Conservation (phyloP, 2,329 filamentous ascomycete species). For the Ceratocystis alfenasii region DNA sequence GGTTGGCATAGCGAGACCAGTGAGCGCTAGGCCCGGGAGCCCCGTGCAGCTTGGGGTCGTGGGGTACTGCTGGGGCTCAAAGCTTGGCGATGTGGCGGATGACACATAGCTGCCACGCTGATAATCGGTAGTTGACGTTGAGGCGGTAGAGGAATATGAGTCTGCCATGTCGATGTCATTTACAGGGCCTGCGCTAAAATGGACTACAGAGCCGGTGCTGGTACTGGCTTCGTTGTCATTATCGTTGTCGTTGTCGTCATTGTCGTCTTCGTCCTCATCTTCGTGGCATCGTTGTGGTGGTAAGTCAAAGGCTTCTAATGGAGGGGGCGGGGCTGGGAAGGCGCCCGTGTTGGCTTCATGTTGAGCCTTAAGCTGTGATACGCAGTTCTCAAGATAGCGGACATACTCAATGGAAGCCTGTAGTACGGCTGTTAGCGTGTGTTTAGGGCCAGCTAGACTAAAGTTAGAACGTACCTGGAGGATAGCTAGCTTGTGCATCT, state of each 20-base stretch:
- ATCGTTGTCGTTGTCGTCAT: constrained; percentile 37
- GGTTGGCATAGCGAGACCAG: constrained; percentile 26
- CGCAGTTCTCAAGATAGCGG: constrained; percentile 82
- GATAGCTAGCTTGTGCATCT: constrained; percentile 97
- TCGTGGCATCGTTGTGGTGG: constrained; percentile 4
- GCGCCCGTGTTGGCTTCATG: constrained; percentile 30
- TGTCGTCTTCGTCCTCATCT: constrained; percentile 34
- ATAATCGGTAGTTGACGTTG: constrained; percentile 37
- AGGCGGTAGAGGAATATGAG: constrained; percentile 46
- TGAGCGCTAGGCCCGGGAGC: neutral
- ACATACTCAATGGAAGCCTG: constrained; percentile 95
- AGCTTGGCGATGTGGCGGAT: constrained; percentile 45
- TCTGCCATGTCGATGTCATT: constrained; percentile 34
- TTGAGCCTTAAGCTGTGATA: constrained; percentile 61
- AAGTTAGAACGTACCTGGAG: constrained; percentile 54
- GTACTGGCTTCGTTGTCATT: constrained; percentile 44
- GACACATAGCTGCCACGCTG: constrained; percentile 41
- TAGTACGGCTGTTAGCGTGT: neutral
- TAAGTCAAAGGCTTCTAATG: constrained; percentile 12
- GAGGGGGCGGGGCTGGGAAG: neutral
- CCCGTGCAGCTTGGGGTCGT: neutral
- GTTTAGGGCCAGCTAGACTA: neutral
- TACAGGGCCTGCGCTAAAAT: constrained; percentile 39
- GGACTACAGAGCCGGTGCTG: constrained; percentile 32
- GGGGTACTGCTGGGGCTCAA: constrained; percentile 41